Base-by-base conservation (phyloP, 345 rosid genomes). In the Psidium guajava region DNA sequence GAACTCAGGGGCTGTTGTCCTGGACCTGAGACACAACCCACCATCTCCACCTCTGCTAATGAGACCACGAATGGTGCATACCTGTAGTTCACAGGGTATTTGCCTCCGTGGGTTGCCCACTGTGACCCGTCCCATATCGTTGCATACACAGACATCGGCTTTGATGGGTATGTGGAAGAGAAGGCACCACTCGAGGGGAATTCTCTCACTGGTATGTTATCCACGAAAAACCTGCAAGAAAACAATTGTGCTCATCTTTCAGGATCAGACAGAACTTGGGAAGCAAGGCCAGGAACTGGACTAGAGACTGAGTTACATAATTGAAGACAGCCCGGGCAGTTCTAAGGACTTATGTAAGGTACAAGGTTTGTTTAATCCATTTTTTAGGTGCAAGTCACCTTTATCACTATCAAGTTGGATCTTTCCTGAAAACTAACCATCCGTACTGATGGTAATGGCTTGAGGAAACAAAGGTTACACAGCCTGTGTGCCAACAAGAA, bases 21-120 rank as follows among this genome's bases (percentile, higher is more conserved):
- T 58, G 92, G 89, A 84, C 77, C 90, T 28, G 87, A 44, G n/a
- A 87, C 75, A 85, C 98, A 95, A 14, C 98, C 98, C 49, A 85
- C 87, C 85, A 94, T 85, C 83, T 91, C 89, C 82, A 90, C 87
- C 77, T 94, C 94, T 21, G 94, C 83, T 69, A 97, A 18, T 18
- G 97, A 95, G 69, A 89, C 93, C 28, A 93, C 91, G 86, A 94
- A 97, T 10, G 99, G 99, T 10, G 91, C 94, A 75, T 95, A 91
- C 84, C 90, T 91, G 87, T 97, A 95, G 88, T 95, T 93, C 24
- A 97, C 98, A 0, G 97, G 96, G 88, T 95, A 94, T 87, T 95
- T 96, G 74, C 99, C 99, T 73, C 98, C 99, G 64, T 94, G 91
- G 9, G 99, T 97, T 74, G 99, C 99, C 99, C 99, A 97, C 8